Percentiles rank a stretch among this genome's conserved stretches.
Conservation (phyloP, 345 rosid genomes). For the Linum tenue region DNA sequence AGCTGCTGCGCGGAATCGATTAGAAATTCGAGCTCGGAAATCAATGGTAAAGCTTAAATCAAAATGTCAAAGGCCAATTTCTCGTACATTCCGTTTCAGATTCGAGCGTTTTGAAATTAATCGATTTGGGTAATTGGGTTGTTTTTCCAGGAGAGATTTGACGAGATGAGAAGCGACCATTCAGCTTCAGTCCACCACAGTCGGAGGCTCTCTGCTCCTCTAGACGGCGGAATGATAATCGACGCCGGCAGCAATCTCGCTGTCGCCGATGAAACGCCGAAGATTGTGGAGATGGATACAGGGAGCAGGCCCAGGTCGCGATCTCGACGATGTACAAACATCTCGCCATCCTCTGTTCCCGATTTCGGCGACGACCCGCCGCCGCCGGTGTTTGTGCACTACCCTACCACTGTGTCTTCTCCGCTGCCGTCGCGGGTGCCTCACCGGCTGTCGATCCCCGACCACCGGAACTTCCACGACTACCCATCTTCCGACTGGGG, state of each 20-base stretch:
- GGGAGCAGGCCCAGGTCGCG: slow-evolving; percentile 44
- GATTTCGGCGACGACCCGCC: slow-evolving; percentile 25
- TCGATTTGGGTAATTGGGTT: no score
- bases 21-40: slow-evolving; percentile 41
- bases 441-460: slow-evolving; percentile 16
- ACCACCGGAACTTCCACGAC: not conserved
- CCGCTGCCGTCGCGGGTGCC: slow-evolving; percentile 15
- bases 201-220: slow-evolving; percentile 56
- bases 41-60: slow-evolving; percentile 31
- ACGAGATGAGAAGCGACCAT: slow-evolving; percentile 58
- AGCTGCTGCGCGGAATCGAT: slow-evolving; percentile 18
- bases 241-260: not conserved
- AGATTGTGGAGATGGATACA: slow-evolving; percentile 86
- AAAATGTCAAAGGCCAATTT: not conserved
- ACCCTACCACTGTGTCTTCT: no score
- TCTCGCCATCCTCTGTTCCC: not conserved
- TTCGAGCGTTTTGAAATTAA: no score
- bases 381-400: no score
- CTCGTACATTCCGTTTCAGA: no score
- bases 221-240: slow-evolving; percentile 25
- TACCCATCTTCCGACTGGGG: slow-evolving; percentile 16
- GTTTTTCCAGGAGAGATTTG: slow-evolving; percentile 45
- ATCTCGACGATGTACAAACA: slow-evolving; percentile 39
- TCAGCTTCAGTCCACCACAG: slow-evolving; percentile 38
- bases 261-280: slow-evolving; percentile 47